Evolutionary conservation across 2,329 filamentous ascomycete species (phyloP).

Genomic region (Sclerotinia minor): DNA sequence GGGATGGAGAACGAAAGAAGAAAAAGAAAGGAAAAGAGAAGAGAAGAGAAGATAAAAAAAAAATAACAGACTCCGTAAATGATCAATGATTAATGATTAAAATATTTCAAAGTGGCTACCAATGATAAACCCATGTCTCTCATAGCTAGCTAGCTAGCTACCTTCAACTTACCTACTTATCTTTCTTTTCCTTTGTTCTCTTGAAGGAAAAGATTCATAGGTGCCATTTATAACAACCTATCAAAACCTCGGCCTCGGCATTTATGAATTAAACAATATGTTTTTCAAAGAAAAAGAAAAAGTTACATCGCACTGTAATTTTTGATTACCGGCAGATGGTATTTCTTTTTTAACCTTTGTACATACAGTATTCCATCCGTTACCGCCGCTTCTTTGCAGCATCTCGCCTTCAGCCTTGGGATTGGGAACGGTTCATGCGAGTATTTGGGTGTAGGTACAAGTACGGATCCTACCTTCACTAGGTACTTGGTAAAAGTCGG

Average conservation of each 20-base stretch:
- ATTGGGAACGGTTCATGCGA: conserved; percentile 12
- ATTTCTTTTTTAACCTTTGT: not conserved
- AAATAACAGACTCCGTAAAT: no score
- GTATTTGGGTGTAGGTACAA: not conserved
- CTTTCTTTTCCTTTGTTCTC: not conserved
- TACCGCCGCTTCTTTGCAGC: conserved; percentile 1
- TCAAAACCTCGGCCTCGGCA: conserved; percentile 1
- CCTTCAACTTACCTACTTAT: no score
- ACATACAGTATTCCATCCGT: not conserved
- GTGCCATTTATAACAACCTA: not conserved
- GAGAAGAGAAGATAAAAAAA: not conserved
- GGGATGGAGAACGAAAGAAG: not conserved
- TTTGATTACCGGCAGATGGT: not conserved
- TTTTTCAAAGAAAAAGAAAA: not conserved
- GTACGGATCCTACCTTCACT: not conserved
- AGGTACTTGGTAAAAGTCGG: not conserved
- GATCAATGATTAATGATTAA: not conserved
- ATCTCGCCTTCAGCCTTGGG: conserved; percentile 13
- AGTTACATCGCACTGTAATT: not conserved
- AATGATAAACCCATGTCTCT: not conserved
- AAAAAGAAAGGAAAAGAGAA: not conserved
- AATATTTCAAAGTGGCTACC: not conserved
- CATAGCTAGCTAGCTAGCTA: no score
- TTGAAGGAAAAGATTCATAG: not conserved
- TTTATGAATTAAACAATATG: not conserved